Evolutionary conservation across 176 grass and related monocot species (phyloP), one percentile per base, ranked within the genome.

Genomic region (Hyparrhenia diplandra): DNA sequence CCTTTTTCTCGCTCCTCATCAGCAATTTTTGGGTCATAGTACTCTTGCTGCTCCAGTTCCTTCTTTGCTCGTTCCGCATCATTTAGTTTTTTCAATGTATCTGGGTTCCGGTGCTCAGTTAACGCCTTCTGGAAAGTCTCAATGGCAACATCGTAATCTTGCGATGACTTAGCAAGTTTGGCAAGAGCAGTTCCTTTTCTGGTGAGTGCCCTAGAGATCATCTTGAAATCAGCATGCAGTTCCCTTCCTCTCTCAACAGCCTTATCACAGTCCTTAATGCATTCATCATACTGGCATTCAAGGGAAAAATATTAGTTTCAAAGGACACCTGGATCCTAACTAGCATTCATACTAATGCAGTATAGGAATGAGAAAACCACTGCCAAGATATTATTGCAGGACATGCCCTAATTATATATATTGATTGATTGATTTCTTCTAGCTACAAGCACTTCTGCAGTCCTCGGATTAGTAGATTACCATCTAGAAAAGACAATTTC

Each of bases 1-100:
- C 96, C 96, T 95, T 99, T 99, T 76, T 99, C 96, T 71, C 96
- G 77, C 37, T 99, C 96, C 73, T 99, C 92, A 6, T 95, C 92
- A 66, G 96, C 96, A 54, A 95, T 64, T 71, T 85, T 84, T 8
- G 96, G 90, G 76, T 99, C 89, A 80, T 91, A 99, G 77, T 93
- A 99, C 55, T 99, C 96, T 69, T 93, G 90, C 73, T 99, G 96
- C 75, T 95, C 92, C 54, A 95, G 73, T 31, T 99, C 96, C 87
- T 93, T 99, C 87, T 99, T 99, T 60, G 82, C 88, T 75, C 76
- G 87, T 83, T 99, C 90, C 68, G 96, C 96, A 57, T 99, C 96
- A 80, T 99, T 95, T 13, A 99, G 85, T 55, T 79, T 95, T 67
- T 99, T 99, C 34, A 99, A 69, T 7, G 96, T 93, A 52, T 99